Percentiles rank a stretch among this genome's conserved stretches.
These are phyloP conservation scores for Scopulariopsis brevicaulis DNA, from an alignment of 2,329 filamentous ascomycete species.

Conservation along the genomic window DNA sequence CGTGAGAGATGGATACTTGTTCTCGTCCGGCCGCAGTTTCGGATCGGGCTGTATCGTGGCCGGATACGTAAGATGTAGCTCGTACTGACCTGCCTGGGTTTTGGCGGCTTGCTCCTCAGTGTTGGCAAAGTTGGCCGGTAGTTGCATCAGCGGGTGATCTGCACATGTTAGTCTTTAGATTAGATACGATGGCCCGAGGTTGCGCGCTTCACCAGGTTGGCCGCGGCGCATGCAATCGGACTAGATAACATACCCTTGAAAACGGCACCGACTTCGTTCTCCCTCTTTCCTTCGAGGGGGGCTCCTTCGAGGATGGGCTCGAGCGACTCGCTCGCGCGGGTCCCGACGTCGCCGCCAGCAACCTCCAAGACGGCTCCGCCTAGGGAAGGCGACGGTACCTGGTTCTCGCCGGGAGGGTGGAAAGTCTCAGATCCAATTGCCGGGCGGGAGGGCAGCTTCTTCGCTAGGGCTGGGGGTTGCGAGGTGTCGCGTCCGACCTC, in stretches of 20 bases:
- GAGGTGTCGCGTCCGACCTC: conserved; percentile 8
- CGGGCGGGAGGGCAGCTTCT: conserved; percentile 15
- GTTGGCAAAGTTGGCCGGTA: conserved; percentile 7
- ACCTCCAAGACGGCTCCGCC: not conserved
- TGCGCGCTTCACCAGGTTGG: not conserved
- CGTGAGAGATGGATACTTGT: not conserved
- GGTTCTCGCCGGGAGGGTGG: conserved; percentile 11
- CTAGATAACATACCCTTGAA: not conserved
- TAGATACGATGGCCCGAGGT: not conserved
- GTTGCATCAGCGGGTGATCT: conserved; percentile 4
- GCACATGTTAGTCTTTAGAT: not conserved
- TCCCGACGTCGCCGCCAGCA: not conserved
- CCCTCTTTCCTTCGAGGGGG: not conserved
- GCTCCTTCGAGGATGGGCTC: not conserved
- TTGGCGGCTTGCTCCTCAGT: conserved; percentile 23
- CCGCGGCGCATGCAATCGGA: not conserved
- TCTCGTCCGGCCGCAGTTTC: not conserved
- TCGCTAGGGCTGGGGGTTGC: conserved; percentile 7
- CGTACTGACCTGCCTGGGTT: conserved; percentile 36
- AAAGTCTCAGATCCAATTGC: conserved; percentile 19
- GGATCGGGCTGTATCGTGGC: not conserved
- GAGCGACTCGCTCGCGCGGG: not conserved
- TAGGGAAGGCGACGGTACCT: not conserved
- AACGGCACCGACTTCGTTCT: not conserved
- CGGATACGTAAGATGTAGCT: conserved; percentile 18